Base-by-base conservation (phyloP, 345 rosid genomes). In the Lagerstroemia speciosa region DNA sequence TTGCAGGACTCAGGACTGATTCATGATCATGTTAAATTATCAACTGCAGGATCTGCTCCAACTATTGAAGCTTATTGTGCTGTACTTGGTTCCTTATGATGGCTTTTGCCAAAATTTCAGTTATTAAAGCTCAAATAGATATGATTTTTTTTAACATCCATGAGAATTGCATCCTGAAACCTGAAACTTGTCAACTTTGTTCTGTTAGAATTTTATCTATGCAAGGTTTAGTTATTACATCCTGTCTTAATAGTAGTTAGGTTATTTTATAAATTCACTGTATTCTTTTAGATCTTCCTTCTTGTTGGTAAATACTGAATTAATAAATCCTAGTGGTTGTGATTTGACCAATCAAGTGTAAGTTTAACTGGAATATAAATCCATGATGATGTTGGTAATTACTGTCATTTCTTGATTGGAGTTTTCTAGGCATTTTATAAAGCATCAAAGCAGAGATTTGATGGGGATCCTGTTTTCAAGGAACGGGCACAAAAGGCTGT, bases 401-500 rank as follows among this genome's bases (percentile, higher is more conserved):
- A 30, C 31, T 22, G 46, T 46, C 31, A 29, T 41, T 10, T 3
- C 36, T n/a, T 37, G 26, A 20, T 20, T 27, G 36, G 57, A 45
- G 22, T 53, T 36, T 71, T 45, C 36, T 73, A 90, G 98, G 66
- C 80, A 62, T 88, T 92, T 71, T 90, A 90, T 68, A 90, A 84
- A 82, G 81, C 73, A 77, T 90, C 93, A 62, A 92, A 92, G 73
- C 76, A 26, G 67, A 86, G 83, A 73, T 92, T 90, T 69, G 98
- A 88, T 70, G 6, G 26, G 43, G 98, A 88, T 76, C 58, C 81
- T 4, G 85, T 36, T 29, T 92, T 90, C 71, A 88, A 90, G 85
- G 87, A 88, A 71, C 83, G 79, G 79, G 96, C 98, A 62, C 95
- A 90, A 43, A 80, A 73, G 78, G 98, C 91, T 45, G 98, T 92